Evolutionary conservation across 345 rosid genomes (phyloP), one percentile per base, ranked within the genome.

Genomic region (Corchorus olitorius): DNA sequence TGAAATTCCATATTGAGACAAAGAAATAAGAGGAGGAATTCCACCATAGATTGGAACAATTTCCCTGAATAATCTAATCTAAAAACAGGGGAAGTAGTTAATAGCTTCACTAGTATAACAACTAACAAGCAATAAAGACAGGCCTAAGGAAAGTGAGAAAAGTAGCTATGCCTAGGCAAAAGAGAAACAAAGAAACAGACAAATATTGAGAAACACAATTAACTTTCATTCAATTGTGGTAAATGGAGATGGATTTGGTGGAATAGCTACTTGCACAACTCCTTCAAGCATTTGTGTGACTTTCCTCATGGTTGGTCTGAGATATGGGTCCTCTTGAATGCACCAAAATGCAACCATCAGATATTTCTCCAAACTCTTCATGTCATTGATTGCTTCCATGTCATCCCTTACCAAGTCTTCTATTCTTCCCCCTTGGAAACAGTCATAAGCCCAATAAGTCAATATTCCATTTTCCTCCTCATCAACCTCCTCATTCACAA

Each of bases 331-430:
- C 72, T 85, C 88, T 66, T 84, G 92, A 61, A 90, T 87, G 85
- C 92, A 88, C 87, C 92, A 88, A 48, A 88, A 76, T 48, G 84
- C 87, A 58, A 81, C 80, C 82, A 27, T 84, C 81, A 87, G 85
- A 16, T 70, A 83, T 50, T 70, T 82, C 79, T 80, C 81, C 72
- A 90, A 77, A 12, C 64, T 87, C 76, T 56, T 72, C 72, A 73
- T 59, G 27, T 87, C 92, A 0, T 76, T 61, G 8, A 79, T 50
- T 0, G 82, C 89, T 65, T 88, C 92, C 74, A 66, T 74, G 12
- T 90, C 89, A 2, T 62, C 76, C 54, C 62, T 73, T 2, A 87
- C 78, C n/a, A 87, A 27, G 35, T 73, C 58, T 6, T 39, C 49
- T 35, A 88, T 11, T 41, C 6, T 78, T 16, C 79, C 74, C 16